Evolutionary conservation across 2,329 filamentous ascomycete genomes (phyloP), one percentile per base, ranked within the genome.

Genomic region (Chaetomiaceae sp.): DNA sequence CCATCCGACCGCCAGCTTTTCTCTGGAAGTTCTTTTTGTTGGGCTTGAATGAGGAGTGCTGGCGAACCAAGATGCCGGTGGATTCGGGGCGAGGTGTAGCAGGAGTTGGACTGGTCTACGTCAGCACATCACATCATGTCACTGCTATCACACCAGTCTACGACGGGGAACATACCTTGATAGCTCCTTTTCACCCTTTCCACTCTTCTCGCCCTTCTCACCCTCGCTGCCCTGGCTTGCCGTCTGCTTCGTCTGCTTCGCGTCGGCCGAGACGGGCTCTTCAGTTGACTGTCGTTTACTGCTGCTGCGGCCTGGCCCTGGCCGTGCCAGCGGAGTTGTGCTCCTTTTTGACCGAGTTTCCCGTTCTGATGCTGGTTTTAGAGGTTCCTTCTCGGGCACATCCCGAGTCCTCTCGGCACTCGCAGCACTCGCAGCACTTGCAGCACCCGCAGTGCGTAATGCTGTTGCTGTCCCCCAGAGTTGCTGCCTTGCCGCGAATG

Each of bases 1-100:
- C 60, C n/a, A 73, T 42, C 1, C 66, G 58, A 0, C 73, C 75
- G 39, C 70, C 65, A 4, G 64, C 34, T 19, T 70, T 71, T 19
- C 57, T 62, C 42, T 67, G 67, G 17, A 70, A 63, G 40, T 76
- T 81, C 35, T 68, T 66, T 51, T 73, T 73, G 19, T 60, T 70
- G 2, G 72, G 68, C 19, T 65, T 70, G 46, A 78, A 77, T 0
- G 76, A 74, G 0, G 74, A 73, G 47, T 75, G 69, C 17, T 70
- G 68, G 10, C 58, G 54, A 25, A 58, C 34, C 13, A 39, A 55
- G 12, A 14, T 53, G 14, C 35, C 27, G 3, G n/a, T 47, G 10
- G 53, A 9, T 19, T 57, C 54, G 5, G 43, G 43, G 20, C 35
- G 39, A 12, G 52, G 44, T n/a, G 54, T 48, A 4, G 40, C 25